Percentiles rank a stretch among this genome's conserved stretches.
phyloP scores from a whole-genome alignment of 805 yeast species.

The Teunomyces tritomae region DNA sequence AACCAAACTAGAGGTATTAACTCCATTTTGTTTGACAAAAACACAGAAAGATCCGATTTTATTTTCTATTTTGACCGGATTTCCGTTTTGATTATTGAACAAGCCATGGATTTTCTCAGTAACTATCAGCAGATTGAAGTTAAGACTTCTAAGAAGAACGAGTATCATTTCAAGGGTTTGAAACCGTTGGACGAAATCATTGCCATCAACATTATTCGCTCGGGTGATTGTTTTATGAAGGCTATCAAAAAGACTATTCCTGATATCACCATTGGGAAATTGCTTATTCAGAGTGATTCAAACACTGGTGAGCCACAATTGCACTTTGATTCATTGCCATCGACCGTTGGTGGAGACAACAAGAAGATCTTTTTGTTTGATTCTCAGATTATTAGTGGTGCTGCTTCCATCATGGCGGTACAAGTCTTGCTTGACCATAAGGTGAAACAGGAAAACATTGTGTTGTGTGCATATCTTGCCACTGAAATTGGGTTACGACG shows the following conservation, averaged over 20 bases:
- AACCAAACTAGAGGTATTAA: slow-evolving; percentile 72
- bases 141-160: slow-evolving; percentile 17
- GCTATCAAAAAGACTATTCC: slow-evolving; percentile 77
- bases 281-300: slow-evolving; percentile 84
- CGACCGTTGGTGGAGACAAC: slow-evolving; percentile 17
- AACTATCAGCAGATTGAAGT: slow-evolving; percentile 36
- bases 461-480: slow-evolving; percentile 69
- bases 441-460: slow-evolving; percentile 57
- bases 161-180: slow-evolving; percentile 34
- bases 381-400: slow-evolving; percentile 88
- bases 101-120: slow-evolving; percentile 58
- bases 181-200: slow-evolving; percentile 50
- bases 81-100: slow-evolving; percentile 65
- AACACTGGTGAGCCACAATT: slow-evolving; percentile 92
- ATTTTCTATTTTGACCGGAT: slow-evolving; percentile 83
- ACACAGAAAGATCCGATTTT: slow-evolving; percentile 68
- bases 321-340: slow-evolving; percentile 77
- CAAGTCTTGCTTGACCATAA: slow-evolving; percentile 84
- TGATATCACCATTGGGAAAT: slow-evolving; percentile 74
- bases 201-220: slow-evolving; percentile 79
- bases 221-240: slow-evolving; percentile 89
- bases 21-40: slow-evolving; percentile 60
- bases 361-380: slow-evolving; percentile 69
- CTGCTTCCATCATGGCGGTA: slow-evolving; percentile 92
- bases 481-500: slow-evolving; percentile 77